Base-by-base conservation (phyloP, 306 rosid species). In the Vigna angularis region DNA sequence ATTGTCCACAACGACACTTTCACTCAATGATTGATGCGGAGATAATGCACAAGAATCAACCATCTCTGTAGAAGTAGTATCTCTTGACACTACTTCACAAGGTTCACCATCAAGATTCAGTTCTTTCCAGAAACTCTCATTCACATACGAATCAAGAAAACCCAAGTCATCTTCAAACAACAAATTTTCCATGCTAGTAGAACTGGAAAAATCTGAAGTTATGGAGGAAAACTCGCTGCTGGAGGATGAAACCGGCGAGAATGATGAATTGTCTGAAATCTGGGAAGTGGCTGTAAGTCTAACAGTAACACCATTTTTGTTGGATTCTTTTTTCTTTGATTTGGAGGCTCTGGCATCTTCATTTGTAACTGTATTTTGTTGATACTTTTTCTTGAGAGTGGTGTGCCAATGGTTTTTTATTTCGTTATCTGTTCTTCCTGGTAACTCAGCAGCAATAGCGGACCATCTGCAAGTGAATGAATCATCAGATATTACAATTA, bases 41-140 rank as follows among this genome's bases (percentile, higher is more conserved):
- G 72, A 78, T 17, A 77, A 13, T 55, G 68, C 59, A 58, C 69
- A 3, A 61, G 66, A 65, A 79, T 74, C 72, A 13, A 13, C 32
- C 1, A 28, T 70, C 45, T 81, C n/a, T 22, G 48, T 32, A 9
- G 32, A 2, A 18, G 13, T 26, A 45, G 5, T 2, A 67, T 34
- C 17, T 5, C 12, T 6, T 52, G 45, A 49, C 22, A 20, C 22
- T 20, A 20, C 22, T 58, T 32, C 76, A 14, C 22, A 36, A 9
- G 50, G 45, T 53, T 7, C 22, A 20, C 24, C 72, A 18, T 48
- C 70, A 32, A 69, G 5, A n/a, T 1, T 71, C n/a, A 81, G 40
- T 1, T 83, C 86, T 30, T 45, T 66, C 85, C 85, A 84, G 66
- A 84, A 72, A 71, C 44, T 66, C 24, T n/a, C 73, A 24, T 18